Evolutionary conservation across 208 protist species (phyloP).

Genomic region (Wallacemonas rigidus): DNA sequence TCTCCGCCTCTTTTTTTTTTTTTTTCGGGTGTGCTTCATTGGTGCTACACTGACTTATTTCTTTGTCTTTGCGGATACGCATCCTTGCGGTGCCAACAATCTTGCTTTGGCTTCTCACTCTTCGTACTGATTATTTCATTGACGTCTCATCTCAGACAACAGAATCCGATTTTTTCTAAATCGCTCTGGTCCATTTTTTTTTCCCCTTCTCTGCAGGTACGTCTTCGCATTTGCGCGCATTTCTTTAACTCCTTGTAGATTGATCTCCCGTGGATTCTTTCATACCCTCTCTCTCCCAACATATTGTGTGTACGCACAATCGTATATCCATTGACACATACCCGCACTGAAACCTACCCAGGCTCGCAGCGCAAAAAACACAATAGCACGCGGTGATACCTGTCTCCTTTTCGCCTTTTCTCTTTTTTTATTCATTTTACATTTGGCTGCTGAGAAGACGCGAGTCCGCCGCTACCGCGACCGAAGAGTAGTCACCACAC

Average conservation of each 20-base stretch:
- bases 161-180: too few species aligned
- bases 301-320: background rate
- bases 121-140: too few species aligned
- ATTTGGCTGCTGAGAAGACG: too few species aligned
- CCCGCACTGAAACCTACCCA: background rate
- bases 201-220: too few species aligned
- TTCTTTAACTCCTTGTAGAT: background rate
- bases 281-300: background rate
- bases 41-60: background rate
- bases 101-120: too few species aligned
- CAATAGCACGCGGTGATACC: background rate
- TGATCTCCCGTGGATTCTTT: background rate
- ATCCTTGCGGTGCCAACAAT: background rate
- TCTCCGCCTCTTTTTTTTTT: background rate
- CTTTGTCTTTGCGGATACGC: background rate
- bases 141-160: too few species aligned
- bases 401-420: conserved; percentile 7
- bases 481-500: background rate
- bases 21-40: background rate
- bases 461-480: background rate
- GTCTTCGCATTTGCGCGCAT: background rate
- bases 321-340: background rate
- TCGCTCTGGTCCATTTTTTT: too few species aligned
- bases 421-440: conserved; percentile 11
- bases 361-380: background rate